Evolutionary conservation across 2,329 filamentous ascomycete species (phyloP).

Genomic region (Trichophyton benhamiae): DNA sequence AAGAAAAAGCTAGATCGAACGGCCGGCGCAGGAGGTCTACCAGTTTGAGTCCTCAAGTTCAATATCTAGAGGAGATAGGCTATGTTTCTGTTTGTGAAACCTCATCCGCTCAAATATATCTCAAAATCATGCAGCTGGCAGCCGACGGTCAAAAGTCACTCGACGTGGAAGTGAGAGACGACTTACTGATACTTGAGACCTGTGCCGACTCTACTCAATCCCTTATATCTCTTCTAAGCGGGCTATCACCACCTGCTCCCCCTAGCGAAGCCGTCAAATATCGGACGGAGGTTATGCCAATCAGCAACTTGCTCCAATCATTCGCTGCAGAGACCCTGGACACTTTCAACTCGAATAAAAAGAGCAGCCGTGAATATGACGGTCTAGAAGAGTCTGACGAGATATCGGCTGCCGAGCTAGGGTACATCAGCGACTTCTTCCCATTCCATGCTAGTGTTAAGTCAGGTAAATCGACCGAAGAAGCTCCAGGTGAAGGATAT

Average conservation of each 20-base stretch:
- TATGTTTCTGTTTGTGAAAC: slow-evolving; percentile 82
- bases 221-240: slow-evolving; percentile 64
- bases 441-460: slow-evolving; percentile 29
- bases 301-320: slow-evolving; percentile 79
- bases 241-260: slow-evolving; percentile 68
- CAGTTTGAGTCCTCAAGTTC: slow-evolving; percentile 34
- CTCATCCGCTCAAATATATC: slow-evolving; percentile 60
- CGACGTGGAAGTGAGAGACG: slow-evolving; percentile 70
- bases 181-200: slow-evolving; percentile 80
- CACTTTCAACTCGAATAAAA: background rate
- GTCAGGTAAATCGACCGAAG: slow-evolving; percentile 6
- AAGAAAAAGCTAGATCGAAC: slow-evolving; percentile 28
- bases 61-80: slow-evolving; percentile 48
- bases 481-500: slow-evolving; percentile 2
- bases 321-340: slow-evolving; percentile 58
- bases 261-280: slow-evolving; percentile 77
- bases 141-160: slow-evolving; percentile 53
- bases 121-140: slow-evolving; percentile 48
- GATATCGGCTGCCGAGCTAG: slow-evolving; percentile 29
- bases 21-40: slow-evolving; percentile 18
- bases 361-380: slow-evolving; percentile 11
- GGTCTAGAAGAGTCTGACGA: slow-evolving; percentile 31
- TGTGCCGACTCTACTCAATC: slow-evolving; percentile 97
- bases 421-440: slow-evolving; percentile 47
- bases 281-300: slow-evolving; percentile 69